Conservation (phyloP, 331 rosid species). For the Prunus yedoensis region DNA sequence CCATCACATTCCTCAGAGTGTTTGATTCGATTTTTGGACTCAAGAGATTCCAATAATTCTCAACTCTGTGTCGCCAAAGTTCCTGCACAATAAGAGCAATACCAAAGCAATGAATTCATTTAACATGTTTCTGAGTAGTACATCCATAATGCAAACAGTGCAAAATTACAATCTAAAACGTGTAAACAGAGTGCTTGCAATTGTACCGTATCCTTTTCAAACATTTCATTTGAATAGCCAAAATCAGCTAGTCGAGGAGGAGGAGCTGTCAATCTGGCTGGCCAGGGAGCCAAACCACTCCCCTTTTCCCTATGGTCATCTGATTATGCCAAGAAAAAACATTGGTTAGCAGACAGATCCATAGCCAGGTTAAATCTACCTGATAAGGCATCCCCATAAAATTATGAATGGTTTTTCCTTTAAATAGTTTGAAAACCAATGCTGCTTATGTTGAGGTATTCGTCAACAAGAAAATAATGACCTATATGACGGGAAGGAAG, state of each 20-base stretch:
- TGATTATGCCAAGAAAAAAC: slow-evolving; percentile 42
- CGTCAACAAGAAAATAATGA: background rate
- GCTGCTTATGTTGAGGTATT: background rate
- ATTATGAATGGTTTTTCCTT: background rate
- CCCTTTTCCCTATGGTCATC: slow-evolving; percentile 73
- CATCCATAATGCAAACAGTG: background rate
- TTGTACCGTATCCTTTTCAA: slow-evolving; percentile 79
- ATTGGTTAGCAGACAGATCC: slow-evolving; percentile 7
- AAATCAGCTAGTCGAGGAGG: slow-evolving; percentile 95
- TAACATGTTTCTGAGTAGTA: background rate
- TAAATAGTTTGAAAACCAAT: background rate
- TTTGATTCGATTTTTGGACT: slow-evolving; percentile 55
- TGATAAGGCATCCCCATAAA: slow-evolving; percentile 10
- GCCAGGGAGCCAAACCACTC: slow-evolving; percentile 94
- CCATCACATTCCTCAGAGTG: slow-evolving; percentile 78
- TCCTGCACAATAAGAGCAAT: slow-evolving; percentile 56
- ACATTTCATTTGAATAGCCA: slow-evolving; percentile 82
- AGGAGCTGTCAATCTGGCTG: slow-evolving; percentile 73
- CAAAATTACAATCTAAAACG: background rate
- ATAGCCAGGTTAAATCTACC: slow-evolving; percentile 6
- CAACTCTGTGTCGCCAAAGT: slow-evolving; percentile 72
- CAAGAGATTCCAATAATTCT: slow-evolving; percentile 78
- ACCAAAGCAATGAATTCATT: slow-evolving; percentile 13
- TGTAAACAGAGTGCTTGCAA: slow-evolving; percentile 16
- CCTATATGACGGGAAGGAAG: background rate